Evolutionary conservation across 805 yeast species (phyloP).

Genomic region (Saturnispora hagleri): DNA sequence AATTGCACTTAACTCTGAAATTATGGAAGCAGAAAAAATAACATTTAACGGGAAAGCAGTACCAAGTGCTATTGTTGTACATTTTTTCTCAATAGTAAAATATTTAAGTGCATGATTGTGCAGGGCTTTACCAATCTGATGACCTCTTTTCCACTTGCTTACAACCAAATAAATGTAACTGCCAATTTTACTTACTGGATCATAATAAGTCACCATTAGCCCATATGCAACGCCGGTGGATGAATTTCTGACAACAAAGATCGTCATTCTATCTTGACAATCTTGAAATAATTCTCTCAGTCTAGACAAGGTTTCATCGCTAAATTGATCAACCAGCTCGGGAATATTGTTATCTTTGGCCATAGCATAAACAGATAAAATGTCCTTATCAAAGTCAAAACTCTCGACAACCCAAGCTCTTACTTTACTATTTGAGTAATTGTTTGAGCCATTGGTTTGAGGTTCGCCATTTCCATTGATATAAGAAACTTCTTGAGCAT

Average conservation of each 20-base stretch:
- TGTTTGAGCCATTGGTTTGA: neutral
- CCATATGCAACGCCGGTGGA: conserved; percentile 47
- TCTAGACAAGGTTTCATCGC: conserved; percentile 3
- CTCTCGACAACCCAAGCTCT: conserved; percentile 51
- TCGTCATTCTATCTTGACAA: conserved; percentile 29
- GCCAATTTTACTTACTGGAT: conserved; percentile 30
- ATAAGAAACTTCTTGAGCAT: neutral
- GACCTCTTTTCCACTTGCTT: conserved; percentile 43
- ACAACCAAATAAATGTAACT: conserved; percentile 40
- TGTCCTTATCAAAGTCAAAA: conserved; percentile 41
- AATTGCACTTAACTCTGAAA: conserved; percentile 2
- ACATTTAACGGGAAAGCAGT: conserved; percentile 36
- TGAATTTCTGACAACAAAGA: conserved; percentile 50
- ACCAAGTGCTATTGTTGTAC: conserved; percentile 35
- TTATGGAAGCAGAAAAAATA: conserved; percentile 5
- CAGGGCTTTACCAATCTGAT: conserved; percentile 45
- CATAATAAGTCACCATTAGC: conserved; percentile 44
- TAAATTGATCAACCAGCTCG: conserved; percentile 5
- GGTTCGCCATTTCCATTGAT: neutral
- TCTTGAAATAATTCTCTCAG: conserved; percentile 16
- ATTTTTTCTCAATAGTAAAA: conserved; percentile 34
- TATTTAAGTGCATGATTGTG: conserved; percentile 45
- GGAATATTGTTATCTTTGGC: conserved; percentile 30
- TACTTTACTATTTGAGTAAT: conserved; percentile 10
- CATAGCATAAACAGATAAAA: conserved; percentile 37